Percentiles rank a stretch among this genome's conserved stretches.
Conservation (phyloP, 2,329 filamentous ascomycete genomes). For the Aspergillus ochraceus region DNA sequence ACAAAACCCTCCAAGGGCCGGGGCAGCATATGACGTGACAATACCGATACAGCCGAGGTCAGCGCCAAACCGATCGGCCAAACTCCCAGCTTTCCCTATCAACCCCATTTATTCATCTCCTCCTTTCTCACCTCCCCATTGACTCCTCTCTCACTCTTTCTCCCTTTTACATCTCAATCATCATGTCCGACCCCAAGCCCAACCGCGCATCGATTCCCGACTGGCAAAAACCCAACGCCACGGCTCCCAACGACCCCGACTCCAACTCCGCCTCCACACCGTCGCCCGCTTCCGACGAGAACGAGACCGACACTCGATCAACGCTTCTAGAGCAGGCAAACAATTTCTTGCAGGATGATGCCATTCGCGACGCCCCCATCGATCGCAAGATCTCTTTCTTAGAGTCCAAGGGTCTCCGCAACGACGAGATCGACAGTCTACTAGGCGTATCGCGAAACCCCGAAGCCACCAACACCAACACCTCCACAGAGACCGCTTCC, state of each 20-base stretch:
- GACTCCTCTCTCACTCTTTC: not conserved
- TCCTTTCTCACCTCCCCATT: slow-evolving; percentile 7
- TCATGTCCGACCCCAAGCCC: slow-evolving; percentile 36
- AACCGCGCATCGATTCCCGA: slow-evolving; percentile 38
- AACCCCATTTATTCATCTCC: slow-evolving; percentile 10
- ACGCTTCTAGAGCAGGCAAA: slow-evolving; percentile 65
- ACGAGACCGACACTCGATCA: slow-evolving; percentile 24
- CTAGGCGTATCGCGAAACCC: slow-evolving; percentile 48
- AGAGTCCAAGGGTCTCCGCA: slow-evolving; percentile 69
- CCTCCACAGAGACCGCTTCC: slow-evolving; percentile 2
- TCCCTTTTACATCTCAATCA: slow-evolving; percentile 1
- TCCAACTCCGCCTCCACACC: slow-evolving; percentile 18
- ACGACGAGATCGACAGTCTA: slow-evolving; percentile 67
- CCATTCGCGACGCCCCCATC: slow-evolving; percentile 66
- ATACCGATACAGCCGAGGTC: slow-evolving; percentile 21
- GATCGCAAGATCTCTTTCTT: slow-evolving; percentile 77
- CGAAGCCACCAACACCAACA: slow-evolving; percentile 16
- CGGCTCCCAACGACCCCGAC: slow-evolving; percentile 31
- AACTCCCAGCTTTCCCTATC: not conserved
- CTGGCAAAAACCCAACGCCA: slow-evolving; percentile 42
- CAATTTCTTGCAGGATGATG: slow-evolving; percentile 73
- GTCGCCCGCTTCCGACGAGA: slow-evolving; percentile 27
- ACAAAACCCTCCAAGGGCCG: too few species aligned
- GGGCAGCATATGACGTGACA: not conserved
- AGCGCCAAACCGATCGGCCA: not conserved